Percentiles rank a stretch among this genome's conserved stretches.
Evolutionary conservation across 306 rosid genomes (phyloP).

Genomic region (Spatholobus suberectus): DNA sequence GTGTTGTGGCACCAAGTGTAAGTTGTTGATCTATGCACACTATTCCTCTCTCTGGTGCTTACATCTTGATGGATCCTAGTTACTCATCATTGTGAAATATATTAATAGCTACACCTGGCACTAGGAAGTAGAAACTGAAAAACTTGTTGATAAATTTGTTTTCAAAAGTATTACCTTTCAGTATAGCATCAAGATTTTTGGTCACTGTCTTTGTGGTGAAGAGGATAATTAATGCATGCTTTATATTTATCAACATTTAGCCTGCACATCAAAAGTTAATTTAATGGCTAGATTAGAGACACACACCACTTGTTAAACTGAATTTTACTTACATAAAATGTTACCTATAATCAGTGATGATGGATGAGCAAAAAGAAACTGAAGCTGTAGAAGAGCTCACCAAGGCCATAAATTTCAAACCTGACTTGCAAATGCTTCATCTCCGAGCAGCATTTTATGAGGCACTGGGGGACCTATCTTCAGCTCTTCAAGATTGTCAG

Average conservation of each 20-base stretch:
- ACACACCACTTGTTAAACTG: slow-evolving; percentile 8
- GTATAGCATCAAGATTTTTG: neutral
- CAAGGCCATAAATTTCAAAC: slow-evolving; percentile 75
- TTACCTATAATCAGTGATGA: slow-evolving; percentile 60
- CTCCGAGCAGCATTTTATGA: slow-evolving; percentile 81
- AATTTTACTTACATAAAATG: slow-evolving; percentile 41
- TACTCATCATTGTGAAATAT: slow-evolving; percentile 6
- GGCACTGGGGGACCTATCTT: slow-evolving; percentile 56
- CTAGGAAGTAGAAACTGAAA: neutral
- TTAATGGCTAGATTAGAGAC: neutral
- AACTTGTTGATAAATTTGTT: neutral
- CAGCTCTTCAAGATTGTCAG: slow-evolving; percentile 74
- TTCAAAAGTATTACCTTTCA: neutral
- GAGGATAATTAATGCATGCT: slow-evolving; percentile 8
- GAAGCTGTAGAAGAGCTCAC: slow-evolving; percentile 74
- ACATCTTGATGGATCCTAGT: neutral
- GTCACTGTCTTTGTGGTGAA: neutral
- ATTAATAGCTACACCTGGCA: neutral
- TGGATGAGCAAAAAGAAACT: slow-evolving; percentile 80
- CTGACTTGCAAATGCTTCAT: slow-evolving; percentile 79
- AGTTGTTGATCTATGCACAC: neutral
- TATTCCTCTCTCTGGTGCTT: slow-evolving; percentile 21
- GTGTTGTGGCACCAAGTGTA: neutral
- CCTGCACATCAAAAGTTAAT: neutral
- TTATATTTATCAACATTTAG: neutral